Base-by-base conservation (phyloP, 2,329 filamentous ascomycete genomes). In the Fusarium newnesense region DNA sequence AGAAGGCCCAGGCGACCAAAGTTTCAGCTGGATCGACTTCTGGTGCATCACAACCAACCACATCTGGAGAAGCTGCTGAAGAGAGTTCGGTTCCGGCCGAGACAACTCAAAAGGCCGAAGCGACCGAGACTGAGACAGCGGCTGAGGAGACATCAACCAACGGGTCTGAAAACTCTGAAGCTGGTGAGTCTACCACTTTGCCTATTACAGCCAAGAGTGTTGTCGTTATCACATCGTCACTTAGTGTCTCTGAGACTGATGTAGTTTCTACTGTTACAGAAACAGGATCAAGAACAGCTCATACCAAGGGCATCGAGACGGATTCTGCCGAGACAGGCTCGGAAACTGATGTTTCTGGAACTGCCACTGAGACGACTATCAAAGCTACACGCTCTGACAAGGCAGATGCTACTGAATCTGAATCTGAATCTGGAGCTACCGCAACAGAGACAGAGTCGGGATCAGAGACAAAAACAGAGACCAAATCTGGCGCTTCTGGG, bases 101-200 rank as follows among this genome's bases (percentile, higher is more conserved):
- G 19, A 57, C 68, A 42, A 74, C 46, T 42, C 49, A 53, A 43
- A 54, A 24, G 18, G 36, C 54, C 37, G 54, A 61, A 16, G 61
- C 58, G 28, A 76, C 67, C 8, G 60, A 70, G 21, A 67, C 47
- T 44, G 61, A 49, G 44, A 52, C 46, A 73, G 53, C 70, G 37
- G 71, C 71, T 73, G 64, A 75, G 26, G 70, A 69, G 67, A 60
- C 70, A 61, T 70, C 70, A 54, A 75, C 72, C 44, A 36, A 60
- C 4, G 69, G 64, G 59, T 67, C 72, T 67, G 62, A 66, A 37
- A 70, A 73, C 72, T 73, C 72, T 30, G 58, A 60, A 57, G 72
- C 72, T 66, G 65, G 72, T 65, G 69, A 73, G 64, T 70, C 66
- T 24, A 63, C 64, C 37, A 68, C 63, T 43, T 59, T 59, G 32